A percentile compares a stretch with the other conserved stretches of the same genome.
These are phyloP conservation scores for Lithospermum erythrorhizon DNA, from an alignment of 257 asterid species.

Conservation along the genomic window DNA sequence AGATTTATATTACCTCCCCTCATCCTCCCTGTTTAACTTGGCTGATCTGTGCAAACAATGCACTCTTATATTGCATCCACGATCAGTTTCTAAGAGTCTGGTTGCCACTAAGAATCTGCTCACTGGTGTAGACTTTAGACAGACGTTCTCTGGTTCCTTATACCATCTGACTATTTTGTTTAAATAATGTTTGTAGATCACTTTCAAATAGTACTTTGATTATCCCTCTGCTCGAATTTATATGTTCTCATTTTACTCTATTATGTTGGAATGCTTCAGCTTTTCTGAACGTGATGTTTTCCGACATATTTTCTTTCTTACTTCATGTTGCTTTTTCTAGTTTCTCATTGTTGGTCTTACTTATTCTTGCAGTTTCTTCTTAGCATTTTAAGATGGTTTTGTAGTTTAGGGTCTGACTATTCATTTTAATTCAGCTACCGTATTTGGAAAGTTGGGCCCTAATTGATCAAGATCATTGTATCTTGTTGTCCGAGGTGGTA, in stretches of 20 bases:
- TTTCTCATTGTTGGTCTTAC: neutral
- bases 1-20: no score
- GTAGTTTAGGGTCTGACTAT: slow-evolving; percentile 1
- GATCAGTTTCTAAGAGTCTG: neutral
- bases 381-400: neutral
- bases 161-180: no score
- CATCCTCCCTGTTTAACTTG: neutral
- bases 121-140: no score
- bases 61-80: neutral
- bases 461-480: slow-evolving; percentile 43
- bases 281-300: neutral
- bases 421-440: slow-evolving; percentile 38
- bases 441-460: slow-evolving; percentile 50
- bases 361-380: neutral
- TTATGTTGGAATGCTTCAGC: neutral
- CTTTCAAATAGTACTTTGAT: no score
- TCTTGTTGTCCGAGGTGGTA: slow-evolving; percentile 49
- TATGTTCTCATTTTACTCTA: no score
- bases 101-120: no score
- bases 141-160: no score
- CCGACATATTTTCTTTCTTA: neutral
- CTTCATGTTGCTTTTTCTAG: neutral
- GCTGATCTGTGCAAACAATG: neutral
- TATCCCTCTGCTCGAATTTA: no score
- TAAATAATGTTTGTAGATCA: no score